These are phyloP conservation scores for Monosporascus sp. DNA, from an alignment of 2,329 filamentous ascomycete species.

Conservation along the genomic window DNA sequence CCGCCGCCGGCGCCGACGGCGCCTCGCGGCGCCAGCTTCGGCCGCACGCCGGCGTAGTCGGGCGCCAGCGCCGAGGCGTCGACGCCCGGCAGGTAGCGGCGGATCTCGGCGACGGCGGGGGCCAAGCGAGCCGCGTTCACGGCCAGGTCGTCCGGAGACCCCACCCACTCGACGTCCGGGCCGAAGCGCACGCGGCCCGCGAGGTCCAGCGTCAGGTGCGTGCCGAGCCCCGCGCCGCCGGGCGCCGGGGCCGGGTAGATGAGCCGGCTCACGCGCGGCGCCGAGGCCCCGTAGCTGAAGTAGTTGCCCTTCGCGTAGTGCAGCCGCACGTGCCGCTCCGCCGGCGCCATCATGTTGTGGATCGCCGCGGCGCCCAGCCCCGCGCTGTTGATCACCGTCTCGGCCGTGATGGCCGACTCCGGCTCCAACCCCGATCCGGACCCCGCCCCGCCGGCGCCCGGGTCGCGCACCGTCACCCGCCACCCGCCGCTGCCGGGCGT, in stretches of 20 bases:
- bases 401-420: slow-evolving; percentile 59
- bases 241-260: slow-evolving; percentile 84
- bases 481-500: slow-evolving; percentile 57
- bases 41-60: slow-evolving; percentile 89
- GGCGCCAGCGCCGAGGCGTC: slow-evolving; percentile 61
- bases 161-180: slow-evolving; percentile 92
- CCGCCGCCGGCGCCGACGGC: slow-evolving; percentile 59
- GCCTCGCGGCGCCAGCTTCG: slow-evolving; percentile 64
- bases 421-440: slow-evolving; percentile 26
- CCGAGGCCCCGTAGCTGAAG: slow-evolving; percentile 70
- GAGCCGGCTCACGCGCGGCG: slow-evolving; percentile 63
- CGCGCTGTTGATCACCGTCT: slow-evolving; percentile 79
- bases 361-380: slow-evolving; percentile 72
- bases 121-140: slow-evolving; percentile 59
- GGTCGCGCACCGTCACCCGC: slow-evolving; percentile 54
- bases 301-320: slow-evolving; percentile 95
- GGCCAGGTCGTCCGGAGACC: slow-evolving; percentile 61
- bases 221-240: slow-evolving; percentile 79
- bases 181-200: slow-evolving; percentile 82
- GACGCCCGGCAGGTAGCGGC: slow-evolving; percentile 70
- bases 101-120: slow-evolving; percentile 69
- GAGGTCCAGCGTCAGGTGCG: slow-evolving; percentile 89
- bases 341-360: slow-evolving; percentile 74
- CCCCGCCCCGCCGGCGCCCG: slow-evolving; percentile 30
- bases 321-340: slow-evolving; percentile 49